phyloP scores from a whole-genome alignment of 2,329 filamentous ascomycete species.

The Ciborinia camelliae region DNA sequence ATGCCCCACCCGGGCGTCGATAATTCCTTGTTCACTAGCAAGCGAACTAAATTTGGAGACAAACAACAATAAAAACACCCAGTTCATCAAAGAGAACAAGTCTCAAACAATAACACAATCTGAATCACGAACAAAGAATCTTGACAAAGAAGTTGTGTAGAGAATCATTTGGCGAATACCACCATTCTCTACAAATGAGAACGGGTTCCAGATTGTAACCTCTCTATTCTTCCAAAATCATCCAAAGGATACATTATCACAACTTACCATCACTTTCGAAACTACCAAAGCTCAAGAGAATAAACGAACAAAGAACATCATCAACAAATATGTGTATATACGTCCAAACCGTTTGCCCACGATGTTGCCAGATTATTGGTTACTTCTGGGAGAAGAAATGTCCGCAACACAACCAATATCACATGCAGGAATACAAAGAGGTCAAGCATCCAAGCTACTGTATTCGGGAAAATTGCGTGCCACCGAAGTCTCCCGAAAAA shows the following conservation, averaged over 20 bases:
- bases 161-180: not conserved
- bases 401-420: not conserved
- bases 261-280: not conserved
- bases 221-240: not conserved
- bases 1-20: not conserved
- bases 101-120: constrained; percentile 5
- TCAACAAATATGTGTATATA: constrained; percentile 2
- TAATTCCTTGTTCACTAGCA: not conserved
- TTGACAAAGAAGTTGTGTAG: not conserved
- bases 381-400: not conserved
- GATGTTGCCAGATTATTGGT: not conserved
- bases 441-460: not conserved
- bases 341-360: constrained; percentile 6
- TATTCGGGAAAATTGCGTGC: not conserved
- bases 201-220: not conserved
- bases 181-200: not conserved
- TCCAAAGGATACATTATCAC: not conserved
- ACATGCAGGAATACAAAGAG: constrained; percentile 8
- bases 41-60: not conserved
- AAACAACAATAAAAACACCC: not conserved
- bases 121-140: constrained; percentile 5
- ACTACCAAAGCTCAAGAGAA: not conserved
- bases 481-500: not conserved
- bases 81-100: not conserved
- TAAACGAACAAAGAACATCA: not conserved